A percentile compares a stretch with the other conserved stretches of the same genome.
Evolutionary conservation across 805 yeast species (phyloP).

Genomic region (Cyberlindnera veronae): DNA sequence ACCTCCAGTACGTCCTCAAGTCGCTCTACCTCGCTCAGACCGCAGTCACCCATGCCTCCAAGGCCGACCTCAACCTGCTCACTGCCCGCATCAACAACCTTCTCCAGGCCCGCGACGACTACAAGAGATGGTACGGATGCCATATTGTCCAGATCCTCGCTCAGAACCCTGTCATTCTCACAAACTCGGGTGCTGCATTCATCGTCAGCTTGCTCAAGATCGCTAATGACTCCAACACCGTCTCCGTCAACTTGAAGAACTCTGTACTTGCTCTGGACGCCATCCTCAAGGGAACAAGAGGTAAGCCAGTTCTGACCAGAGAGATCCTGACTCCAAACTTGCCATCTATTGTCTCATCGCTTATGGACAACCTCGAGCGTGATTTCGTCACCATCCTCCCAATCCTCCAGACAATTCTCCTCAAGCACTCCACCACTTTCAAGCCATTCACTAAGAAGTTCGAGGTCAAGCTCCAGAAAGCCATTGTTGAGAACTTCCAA

Average conservation of each 20-base stretch:
- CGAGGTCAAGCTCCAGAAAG: constrained; percentile 40
- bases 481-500: constrained; percentile 34
- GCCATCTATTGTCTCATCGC: constrained; percentile 52
- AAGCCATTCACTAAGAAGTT: constrained; percentile 72
- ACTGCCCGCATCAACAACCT: constrained; percentile 33
- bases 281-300: constrained; percentile 49
- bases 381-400: constrained; percentile 33
- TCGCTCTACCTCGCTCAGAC: constrained; percentile 23
- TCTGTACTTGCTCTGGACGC: constrained; percentile 29
- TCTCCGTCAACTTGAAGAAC: constrained; percentile 30
- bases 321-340: constrained; percentile 80
- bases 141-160: constrained; percentile 29
- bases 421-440: constrained; percentile 70
- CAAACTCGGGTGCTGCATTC: constrained; percentile 37
- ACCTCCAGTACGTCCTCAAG: constrained; percentile 22
- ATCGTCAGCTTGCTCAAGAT: constrained; percentile 34
- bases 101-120: constrained; percentile 33
- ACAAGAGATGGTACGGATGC: constrained; percentile 35
- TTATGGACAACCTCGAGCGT: constrained; percentile 44
- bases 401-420: constrained; percentile 41
- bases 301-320: constrained; percentile 80
- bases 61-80: constrained; percentile 48
- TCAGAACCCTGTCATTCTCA: constrained; percentile 27
- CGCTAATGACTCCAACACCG: constrained; percentile 31
- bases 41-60: constrained; percentile 40